phyloP scores from a whole-genome alignment of 176 grass and related monocot species.

The Bonia amplexicaulis region DNA sequence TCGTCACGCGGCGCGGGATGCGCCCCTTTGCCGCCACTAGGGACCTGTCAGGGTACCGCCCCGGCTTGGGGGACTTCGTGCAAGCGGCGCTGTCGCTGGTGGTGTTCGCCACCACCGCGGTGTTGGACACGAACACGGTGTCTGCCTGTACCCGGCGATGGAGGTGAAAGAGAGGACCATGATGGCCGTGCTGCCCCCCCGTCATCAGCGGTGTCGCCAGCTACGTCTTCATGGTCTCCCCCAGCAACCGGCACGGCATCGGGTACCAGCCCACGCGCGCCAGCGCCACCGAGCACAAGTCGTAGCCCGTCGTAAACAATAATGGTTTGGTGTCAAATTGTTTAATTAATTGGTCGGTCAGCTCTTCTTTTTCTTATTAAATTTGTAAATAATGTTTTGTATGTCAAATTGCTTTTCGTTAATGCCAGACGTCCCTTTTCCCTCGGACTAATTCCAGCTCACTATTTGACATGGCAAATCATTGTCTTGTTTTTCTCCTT shows the following conservation, averaged over 20 bases:
- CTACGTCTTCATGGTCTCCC: slow-evolving; percentile 62
- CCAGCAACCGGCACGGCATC: slow-evolving; percentile 61
- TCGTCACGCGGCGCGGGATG: slow-evolving; percentile 45
- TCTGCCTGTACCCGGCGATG: slow-evolving; percentile 62
- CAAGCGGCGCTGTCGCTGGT: slow-evolving; percentile 54
- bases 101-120: slow-evolving; percentile 59
- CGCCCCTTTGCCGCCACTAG: slow-evolving; percentile 33
- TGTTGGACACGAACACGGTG: slow-evolving; percentile 58
- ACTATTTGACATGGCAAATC: no score
- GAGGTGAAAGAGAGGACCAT: slow-evolving; percentile 43
- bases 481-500: no score
- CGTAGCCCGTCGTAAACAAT: neutral
- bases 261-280: slow-evolving; percentile 52
- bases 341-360: neutral
- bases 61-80: slow-evolving; percentile 57
- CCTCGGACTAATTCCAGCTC: no score
- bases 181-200: slow-evolving; percentile 52
- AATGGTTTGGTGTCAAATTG: neutral
- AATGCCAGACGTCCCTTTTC: no score
- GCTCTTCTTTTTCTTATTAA: neutral
- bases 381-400: neutral
- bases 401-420: no score
- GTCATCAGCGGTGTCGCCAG: slow-evolving; percentile 56
- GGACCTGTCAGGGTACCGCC: slow-evolving; percentile 58
- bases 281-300: slow-evolving; percentile 32